Base-by-base conservation (phyloP, 805 yeast genomes). In the Helenozyma baotianmanensis region DNA sequence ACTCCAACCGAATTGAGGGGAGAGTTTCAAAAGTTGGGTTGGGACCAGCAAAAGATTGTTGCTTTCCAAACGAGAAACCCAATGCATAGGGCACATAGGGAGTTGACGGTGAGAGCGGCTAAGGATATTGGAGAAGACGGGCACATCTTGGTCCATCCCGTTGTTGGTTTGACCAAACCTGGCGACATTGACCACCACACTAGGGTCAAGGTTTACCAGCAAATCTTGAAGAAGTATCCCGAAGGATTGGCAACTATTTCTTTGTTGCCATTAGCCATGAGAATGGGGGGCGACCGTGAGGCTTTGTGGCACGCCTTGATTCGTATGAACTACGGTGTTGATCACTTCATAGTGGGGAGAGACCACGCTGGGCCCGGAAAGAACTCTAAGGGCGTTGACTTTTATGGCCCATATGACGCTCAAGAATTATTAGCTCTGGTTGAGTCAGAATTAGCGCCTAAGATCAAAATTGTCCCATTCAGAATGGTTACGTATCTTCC, bases 11-110 rank as follows among this genome's bases (percentile, higher is more conserved):
- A 88, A 64, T 74, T 89, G 52, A 80, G 97, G 63, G 64, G 79
- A 15, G 96, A 89, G 67, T 90, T 90, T 54, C 60, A 66, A 40
- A 74, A 76, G 51, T 79, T 82, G 57, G 82, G 85, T 46, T 89
- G 97, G 97, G 74, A 77, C 51, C 72, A 78, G 52, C 60, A 65
- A 36, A 54, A 60, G 33, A 84, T 89, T 35, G 97, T 89, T 29
- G 97, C 97, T 21, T 89, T 89, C 81, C 97, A 89, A 69, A 89
- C 97, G 26, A 78, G 97, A 70, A 89, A 89, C 69, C 97, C 97
- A 48, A 90, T 89, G 97, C 97, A 89, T 64, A 80, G 97, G 60
- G 97, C 97, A 21, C 97, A 89, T 63, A 77, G 97, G 60, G 97
- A 89, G 62, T 71, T 89, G 53, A 89, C 97, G 11, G 95, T 89